Conservation (phyloP, 148 eudicot genomes). For the Fagopyrum tataricum region DNA sequence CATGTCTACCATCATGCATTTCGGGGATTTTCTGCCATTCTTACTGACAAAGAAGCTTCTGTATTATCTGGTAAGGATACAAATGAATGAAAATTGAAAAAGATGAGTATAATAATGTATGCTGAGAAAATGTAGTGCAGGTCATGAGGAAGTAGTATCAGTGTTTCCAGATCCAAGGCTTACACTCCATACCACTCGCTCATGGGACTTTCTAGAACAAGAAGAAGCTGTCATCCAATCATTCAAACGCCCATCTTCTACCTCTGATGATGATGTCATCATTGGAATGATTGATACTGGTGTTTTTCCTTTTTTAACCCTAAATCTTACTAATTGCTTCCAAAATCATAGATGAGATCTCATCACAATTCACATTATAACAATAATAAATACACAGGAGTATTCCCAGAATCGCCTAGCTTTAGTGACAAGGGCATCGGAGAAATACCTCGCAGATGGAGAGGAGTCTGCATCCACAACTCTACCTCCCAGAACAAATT, state of each 20-base stretch:
- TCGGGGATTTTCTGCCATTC: conserved; percentile 60
- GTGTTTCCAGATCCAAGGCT: conserved; percentile 51
- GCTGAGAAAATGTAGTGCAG: conserved; percentile 19
- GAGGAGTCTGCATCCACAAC: conserved; percentile 61
- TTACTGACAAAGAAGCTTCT: conserved; percentile 47
- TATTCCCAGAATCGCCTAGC: conserved; percentile 79
- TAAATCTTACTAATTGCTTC: neutral
- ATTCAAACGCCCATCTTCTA: conserved; percentile 11
- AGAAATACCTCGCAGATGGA: conserved; percentile 58
- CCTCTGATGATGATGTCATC: conserved; percentile 39
- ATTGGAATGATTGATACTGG: conserved; percentile 72
- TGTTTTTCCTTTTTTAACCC: neutral
- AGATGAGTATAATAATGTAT: neutral
- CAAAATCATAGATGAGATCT: too few species aligned
- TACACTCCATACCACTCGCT: conserved; percentile 55
- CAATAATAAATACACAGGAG: conserved; percentile 35
- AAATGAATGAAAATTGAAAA: neutral
- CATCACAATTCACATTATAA: too few species aligned
- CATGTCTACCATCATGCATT: conserved; percentile 53
- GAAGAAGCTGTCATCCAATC: conserved; percentile 27
- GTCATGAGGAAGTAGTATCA: conserved; percentile 48
- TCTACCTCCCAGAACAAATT: conserved; percentile 37
- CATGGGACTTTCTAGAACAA: conserved; percentile 58
- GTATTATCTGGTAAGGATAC: conserved; percentile 38
- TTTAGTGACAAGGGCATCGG: conserved; percentile 46